These are phyloP conservation scores for Zygnema circumcarinatum DNA, from an alignment of 139 green algal genomes.

Conservation along the genomic window DNA sequence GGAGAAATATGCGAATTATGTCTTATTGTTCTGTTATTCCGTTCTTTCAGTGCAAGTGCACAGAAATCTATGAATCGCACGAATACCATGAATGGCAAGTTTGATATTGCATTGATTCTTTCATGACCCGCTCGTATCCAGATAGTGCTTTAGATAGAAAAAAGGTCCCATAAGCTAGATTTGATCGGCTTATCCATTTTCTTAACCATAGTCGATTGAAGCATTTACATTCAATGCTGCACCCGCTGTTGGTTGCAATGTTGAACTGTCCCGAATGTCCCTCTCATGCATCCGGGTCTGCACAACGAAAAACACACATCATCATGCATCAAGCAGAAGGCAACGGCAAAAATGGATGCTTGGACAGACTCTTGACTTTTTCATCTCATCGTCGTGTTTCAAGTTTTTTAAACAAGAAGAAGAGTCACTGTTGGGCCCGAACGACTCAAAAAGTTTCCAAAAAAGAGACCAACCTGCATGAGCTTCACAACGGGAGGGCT, in stretches of 20 bases:
- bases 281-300: conserved; percentile 18
- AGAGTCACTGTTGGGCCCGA: background rate
- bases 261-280: background rate
- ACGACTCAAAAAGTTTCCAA: background rate
- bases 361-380: background rate
- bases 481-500: conserved; percentile 34
- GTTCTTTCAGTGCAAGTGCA: background rate
- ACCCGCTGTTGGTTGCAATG: conserved; percentile 57
- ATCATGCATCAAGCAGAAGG: background rate
- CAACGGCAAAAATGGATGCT: background rate
- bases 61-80: background rate
- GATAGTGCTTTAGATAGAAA: too few species aligned
- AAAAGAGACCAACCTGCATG: conserved; percentile 35
- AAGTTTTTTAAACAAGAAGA: too few species aligned
- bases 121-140: too few species aligned
- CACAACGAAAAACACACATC: background rate
- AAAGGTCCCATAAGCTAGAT: too few species aligned
- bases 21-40: too few species aligned
- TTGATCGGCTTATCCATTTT: too few species aligned
- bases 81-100: background rate
- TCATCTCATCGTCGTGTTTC: too few species aligned
- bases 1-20: too few species aligned
- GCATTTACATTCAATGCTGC: conserved; percentile 65
- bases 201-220: too few species aligned
- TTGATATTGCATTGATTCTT: background rate